A percentile compares a stretch with the other conserved stretches of the same genome.
Evolutionary conservation across 805 yeast genomes (phyloP).

Genomic region (Tetrapisispora arboricola): DNA sequence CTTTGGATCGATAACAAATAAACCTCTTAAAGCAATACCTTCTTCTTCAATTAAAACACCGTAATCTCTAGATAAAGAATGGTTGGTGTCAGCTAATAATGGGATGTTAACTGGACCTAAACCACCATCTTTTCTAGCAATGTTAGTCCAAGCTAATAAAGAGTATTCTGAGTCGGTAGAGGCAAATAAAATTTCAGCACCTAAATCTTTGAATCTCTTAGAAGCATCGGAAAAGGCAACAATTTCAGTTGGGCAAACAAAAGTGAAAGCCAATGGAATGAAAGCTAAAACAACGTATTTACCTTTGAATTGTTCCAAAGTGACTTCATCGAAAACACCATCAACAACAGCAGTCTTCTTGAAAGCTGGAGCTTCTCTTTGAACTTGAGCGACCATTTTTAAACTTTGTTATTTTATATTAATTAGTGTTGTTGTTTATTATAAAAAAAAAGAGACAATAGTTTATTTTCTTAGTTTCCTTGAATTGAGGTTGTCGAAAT

Average conservation of each 20-base stretch:
- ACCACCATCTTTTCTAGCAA: conserved; percentile 95
- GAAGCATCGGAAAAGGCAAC: conserved; percentile 96
- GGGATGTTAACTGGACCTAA: conserved; percentile 93
- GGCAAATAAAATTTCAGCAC: conserved; percentile 84
- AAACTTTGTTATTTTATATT: background rate
- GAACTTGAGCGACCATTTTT: conserved; percentile 76
- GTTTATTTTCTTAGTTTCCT: no score
- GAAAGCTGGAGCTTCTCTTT: conserved; percentile 94
- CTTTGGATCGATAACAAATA: conserved; percentile 94
- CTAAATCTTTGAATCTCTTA: conserved; percentile 78
- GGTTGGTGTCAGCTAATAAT: conserved; percentile 94
- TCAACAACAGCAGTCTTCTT: conserved; percentile 95
- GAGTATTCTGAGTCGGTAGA: conserved; percentile 98
- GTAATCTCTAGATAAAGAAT: conserved; percentile 86
- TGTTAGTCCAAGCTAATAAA: conserved; percentile 95
- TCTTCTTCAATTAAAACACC: conserved; percentile 96
- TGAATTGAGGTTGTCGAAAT: no score
- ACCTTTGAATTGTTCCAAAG: conserved; percentile 93
- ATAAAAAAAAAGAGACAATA: no score
- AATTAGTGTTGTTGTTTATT: background rate
- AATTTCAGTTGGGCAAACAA: conserved; percentile 99
- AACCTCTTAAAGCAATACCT: conserved; percentile 96
- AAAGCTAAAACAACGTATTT: conserved; percentile 96
- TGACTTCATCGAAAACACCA: conserved; percentile 90
- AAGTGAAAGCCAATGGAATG: conserved; percentile 98